Evolutionary conservation across 2,329 filamentous ascomycete genomes (phyloP).

Genomic region (Lojkania enalia): DNA sequence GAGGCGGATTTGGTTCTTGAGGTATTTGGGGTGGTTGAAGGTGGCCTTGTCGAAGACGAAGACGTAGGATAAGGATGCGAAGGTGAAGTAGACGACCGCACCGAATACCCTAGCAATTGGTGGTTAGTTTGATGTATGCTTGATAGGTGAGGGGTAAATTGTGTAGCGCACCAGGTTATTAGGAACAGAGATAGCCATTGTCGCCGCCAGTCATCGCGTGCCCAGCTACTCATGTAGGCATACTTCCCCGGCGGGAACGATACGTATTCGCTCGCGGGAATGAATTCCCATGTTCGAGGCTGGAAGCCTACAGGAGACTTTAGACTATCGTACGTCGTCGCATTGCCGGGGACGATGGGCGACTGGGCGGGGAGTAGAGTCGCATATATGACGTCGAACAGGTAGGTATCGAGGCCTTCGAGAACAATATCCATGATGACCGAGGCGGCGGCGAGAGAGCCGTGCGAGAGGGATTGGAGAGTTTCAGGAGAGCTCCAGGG

Average conservation of each 20-base stretch:
- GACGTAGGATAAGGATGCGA: conserved; percentile 79
- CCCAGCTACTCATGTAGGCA: conserved; percentile 77
- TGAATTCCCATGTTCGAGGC: conserved; percentile 62
- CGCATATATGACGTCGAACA: conserved; percentile 81
- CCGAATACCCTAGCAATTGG: conserved; percentile 89
- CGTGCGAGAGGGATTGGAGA: background rate
- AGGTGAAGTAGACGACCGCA: conserved; percentile 79
- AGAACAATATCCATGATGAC: conserved; percentile 85
- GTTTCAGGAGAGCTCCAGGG: background rate
- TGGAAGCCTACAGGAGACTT: conserved; percentile 40
- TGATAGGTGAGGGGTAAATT: background rate
- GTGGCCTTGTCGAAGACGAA: conserved; percentile 92
- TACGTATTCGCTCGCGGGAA: conserved; percentile 72
- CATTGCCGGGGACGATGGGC: conserved; percentile 56
- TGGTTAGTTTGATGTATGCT: background rate
- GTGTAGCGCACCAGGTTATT: conserved; percentile 72
- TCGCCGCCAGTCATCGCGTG: conserved; percentile 75
- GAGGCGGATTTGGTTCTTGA: conserved; percentile 86
- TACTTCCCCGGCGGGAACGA: conserved; percentile 70
- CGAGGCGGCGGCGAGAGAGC: conserved; percentile 9
- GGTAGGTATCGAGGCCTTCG: conserved; percentile 78
- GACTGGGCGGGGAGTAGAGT: conserved; percentile 62
- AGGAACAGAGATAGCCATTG: conserved; percentile 77
- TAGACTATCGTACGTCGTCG: conserved; percentile 57
- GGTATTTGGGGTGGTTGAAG: conserved; percentile 87